phyloP scores from a whole-genome alignment of 2,329 filamentous ascomycete species.

The Ceratocystis diversiconidia region DNA sequence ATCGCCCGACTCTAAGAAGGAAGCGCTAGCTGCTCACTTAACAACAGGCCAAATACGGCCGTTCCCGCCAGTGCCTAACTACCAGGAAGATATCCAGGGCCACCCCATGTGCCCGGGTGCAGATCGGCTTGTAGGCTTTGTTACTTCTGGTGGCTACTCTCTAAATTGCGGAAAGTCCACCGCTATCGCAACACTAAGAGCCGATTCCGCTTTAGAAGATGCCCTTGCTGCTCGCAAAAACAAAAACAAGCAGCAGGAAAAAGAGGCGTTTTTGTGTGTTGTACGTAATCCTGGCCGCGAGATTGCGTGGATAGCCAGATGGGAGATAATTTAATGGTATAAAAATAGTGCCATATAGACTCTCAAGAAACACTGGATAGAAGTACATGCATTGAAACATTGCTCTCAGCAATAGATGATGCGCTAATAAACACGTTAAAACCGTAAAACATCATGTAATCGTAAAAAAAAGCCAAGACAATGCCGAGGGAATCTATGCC shows the following conservation, averaged over 20 bases:
- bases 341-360: not conserved
- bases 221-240: not conserved
- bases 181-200: constrained; percentile 54
- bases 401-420: not conserved
- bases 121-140: constrained; percentile 72
- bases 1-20: constrained; percentile 28
- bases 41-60: constrained; percentile 26
- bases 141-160: constrained; percentile 75
- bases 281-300: constrained; percentile 68
- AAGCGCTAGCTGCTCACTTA: constrained; percentile 35
- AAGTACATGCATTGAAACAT: not conserved
- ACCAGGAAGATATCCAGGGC: constrained; percentile 29
- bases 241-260: constrained; percentile 23
- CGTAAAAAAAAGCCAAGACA: constrained; percentile 5
- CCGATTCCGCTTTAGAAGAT: constrained; percentile 9
- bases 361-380: not conserved
- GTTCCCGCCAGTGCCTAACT: constrained; percentile 26
- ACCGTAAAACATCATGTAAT: not conserved
- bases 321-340: constrained; percentile 47
- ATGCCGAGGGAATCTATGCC: not conserved
- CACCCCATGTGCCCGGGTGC: constrained; percentile 57
- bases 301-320: constrained; percentile 63
- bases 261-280: constrained; percentile 52
- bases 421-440: not conserved
- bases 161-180: constrained; percentile 61